phyloP scores from a whole-genome alignment of 2,329 filamentous ascomycete genomes.

The Monosporascus cannonballus region DNA sequence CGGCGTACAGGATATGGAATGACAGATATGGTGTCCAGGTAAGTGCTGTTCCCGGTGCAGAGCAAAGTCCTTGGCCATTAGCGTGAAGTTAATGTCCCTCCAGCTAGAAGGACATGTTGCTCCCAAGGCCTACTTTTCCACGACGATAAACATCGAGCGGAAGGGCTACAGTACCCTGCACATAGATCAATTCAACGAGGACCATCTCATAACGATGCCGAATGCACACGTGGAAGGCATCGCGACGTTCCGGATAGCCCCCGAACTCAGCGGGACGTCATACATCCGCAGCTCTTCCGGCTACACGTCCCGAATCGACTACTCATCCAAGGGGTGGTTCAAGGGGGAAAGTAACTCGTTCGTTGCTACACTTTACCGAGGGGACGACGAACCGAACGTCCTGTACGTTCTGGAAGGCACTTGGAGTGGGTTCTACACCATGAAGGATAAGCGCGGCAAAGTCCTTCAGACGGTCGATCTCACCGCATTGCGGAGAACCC shows the following conservation, averaged over 20 bases:
- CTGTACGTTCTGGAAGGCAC: constrained; percentile 81
- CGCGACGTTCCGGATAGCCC: constrained; percentile 78
- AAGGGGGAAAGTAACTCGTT: constrained; percentile 95
- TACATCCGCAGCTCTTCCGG: constrained; percentile 84
- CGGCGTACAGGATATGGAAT: constrained; percentile 90
- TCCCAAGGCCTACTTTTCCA: constrained; percentile 90
- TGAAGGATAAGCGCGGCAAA: constrained; percentile 59
- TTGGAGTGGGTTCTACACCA: constrained; percentile 79
- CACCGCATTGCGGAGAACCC: constrained; percentile 50
- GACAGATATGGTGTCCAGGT: constrained; percentile 64
- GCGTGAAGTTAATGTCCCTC: neutral
- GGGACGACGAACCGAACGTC: constrained; percentile 65
- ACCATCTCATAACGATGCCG: constrained; percentile 84
- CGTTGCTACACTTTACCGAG: constrained; percentile 64
- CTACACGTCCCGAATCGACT: constrained; percentile 85
- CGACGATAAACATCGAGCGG: constrained; percentile 92
- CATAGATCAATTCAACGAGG: constrained; percentile 37
- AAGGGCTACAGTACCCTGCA: constrained; percentile 83
- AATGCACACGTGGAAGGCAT: constrained; percentile 90
- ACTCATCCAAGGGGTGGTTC: constrained; percentile 89
- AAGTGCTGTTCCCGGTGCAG: neutral
- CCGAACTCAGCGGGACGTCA: constrained; percentile 80
- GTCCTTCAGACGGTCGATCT: constrained; percentile 57
- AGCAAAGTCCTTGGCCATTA: neutral
- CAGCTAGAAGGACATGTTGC: constrained; percentile 84